Evolutionary conservation across 768 basidiomycete genomes (phyloP), one percentile per base, ranked within the genome.

Genomic region (Kwoniella sp.): DNA sequence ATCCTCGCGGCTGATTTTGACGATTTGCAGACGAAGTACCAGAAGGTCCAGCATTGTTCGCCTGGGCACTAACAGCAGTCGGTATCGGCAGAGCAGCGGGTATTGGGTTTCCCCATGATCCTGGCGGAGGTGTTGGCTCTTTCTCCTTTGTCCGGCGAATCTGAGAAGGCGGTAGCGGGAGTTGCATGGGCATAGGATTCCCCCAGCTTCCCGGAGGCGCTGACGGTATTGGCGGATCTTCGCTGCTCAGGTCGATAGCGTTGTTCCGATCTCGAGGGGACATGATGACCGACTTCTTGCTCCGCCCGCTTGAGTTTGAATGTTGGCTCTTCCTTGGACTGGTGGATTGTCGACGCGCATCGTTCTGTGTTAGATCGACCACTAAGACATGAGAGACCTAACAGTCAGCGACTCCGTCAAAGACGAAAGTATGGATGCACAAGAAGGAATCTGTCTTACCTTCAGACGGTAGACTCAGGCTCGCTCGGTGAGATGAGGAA

Each of bases 161-260:
- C 50, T 51, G 50, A 17, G 41, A 45, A 45, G 41, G 17, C 17
- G 41, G 41, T 45, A 45, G 17, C 20, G 41, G 8, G 17, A 45
- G 41, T 20, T 45, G 11, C 11, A 45, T 20, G 17, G 41, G 53
- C 2, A 20, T 26, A 2, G 55, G 55, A 34, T 56, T 38, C 4
- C 30, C 55, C 55, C 55, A 56, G 30, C 31, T 38, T 13, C 55
- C 55, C 12, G 37, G 34, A 4, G 55, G 53, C 2, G 55, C 55
- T 20, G 22, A 23, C n/a, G 55, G 4, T 7, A 54, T 54, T 23
- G 17, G n/a, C 34, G 11, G 53, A n/a, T 54, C 53, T 2, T 29
- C 26, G 17, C 41, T 45, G 17, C 41, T 45, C 8, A 45, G 41
- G 20, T 45, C 41, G 9, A 45, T 45, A 17, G 41, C 41, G 9